Conservation (phyloP, 2,329 filamentous ascomycete genomes). For the Ophiocordyceps australis region DNA sequence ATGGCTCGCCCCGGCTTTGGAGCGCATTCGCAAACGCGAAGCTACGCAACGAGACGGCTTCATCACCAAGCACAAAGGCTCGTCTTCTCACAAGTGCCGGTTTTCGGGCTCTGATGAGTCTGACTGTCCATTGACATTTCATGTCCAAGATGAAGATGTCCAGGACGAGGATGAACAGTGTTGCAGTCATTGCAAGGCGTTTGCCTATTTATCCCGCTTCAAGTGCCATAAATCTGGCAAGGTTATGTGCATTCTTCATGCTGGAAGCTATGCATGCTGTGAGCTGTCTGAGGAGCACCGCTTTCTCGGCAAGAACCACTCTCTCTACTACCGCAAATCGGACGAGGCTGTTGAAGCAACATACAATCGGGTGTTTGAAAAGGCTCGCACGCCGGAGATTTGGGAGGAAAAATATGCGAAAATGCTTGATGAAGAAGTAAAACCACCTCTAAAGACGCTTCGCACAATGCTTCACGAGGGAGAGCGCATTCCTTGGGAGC, state of each 20-base stretch:
- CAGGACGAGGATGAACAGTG: slow-evolving; percentile 90
- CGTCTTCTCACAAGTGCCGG: slow-evolving; percentile 32
- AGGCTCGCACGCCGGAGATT: slow-evolving; percentile 64
- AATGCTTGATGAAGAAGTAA: slow-evolving; percentile 65
- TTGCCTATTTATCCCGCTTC: slow-evolving; percentile 80
- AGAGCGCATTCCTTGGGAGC: slow-evolving; percentile 84
- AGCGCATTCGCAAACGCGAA: slow-evolving; percentile 62
- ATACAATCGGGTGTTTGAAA: slow-evolving; percentile 66
- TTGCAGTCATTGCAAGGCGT: slow-evolving; percentile 83
- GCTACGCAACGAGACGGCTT: slow-evolving; percentile 49
- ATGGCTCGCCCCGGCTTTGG: slow-evolving; percentile 80
- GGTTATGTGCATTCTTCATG: slow-evolving; percentile 66
- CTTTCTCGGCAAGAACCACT: slow-evolving; percentile 52
- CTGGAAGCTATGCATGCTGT: slow-evolving; percentile 68
- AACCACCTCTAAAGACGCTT: slow-evolving; percentile 71
- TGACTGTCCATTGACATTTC: slow-evolving; percentile 40
- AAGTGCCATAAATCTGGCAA: slow-evolving; percentile 70
- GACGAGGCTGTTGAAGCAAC: slow-evolving; percentile 49
- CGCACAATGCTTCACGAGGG: slow-evolving; percentile 77
- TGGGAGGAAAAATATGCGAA: slow-evolving; percentile 87
- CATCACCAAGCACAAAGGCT: slow-evolving; percentile 41
- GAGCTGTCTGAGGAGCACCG: slow-evolving; percentile 46
- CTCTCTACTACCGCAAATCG: slow-evolving; percentile 59
- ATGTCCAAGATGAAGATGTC: slow-evolving; percentile 54
- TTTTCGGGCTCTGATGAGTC: slow-evolving; percentile 22